phyloP scores from a whole-genome alignment of 192 early-diverging fungal genomes.

The Backusella australiensis region DNA sequence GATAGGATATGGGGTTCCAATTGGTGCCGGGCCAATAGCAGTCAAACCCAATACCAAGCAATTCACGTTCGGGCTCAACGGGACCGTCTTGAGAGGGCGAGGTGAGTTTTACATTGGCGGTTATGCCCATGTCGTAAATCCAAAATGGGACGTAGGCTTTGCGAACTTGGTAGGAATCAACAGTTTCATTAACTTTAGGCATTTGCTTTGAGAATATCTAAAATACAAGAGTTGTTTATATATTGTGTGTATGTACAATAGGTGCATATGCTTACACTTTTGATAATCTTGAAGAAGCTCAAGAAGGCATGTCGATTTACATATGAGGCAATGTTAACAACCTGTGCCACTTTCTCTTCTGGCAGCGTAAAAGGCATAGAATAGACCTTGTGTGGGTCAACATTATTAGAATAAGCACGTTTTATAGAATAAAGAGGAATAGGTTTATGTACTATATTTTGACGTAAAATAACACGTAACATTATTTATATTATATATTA shows the following conservation, averaged over 20 bases:
- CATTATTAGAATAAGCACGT: not conserved
- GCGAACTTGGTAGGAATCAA: constrained; percentile 18
- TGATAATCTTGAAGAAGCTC: constrained; percentile 32
- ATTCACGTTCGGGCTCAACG: not conserved
- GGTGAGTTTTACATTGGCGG: not conserved
- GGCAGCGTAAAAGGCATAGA: constrained; percentile 33
- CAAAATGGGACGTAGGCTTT: constrained; percentile 34
- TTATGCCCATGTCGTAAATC: constrained; percentile 30
- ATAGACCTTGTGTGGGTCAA: constrained; percentile 26
- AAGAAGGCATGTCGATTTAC: constrained; percentile 22
- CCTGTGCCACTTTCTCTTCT: constrained; percentile 17
- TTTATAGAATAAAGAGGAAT: not conserved
- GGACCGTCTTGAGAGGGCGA: not conserved
- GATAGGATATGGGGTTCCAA: constrained; percentile 27
- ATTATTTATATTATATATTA: not conserved
- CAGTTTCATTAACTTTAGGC: constrained; percentile 17
- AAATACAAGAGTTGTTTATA: not conserved
- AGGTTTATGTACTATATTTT: not conserved
- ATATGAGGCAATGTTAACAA: constrained; percentile 23
- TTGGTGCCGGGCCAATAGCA: constrained; percentile 33
- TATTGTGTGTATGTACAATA: not conserved
- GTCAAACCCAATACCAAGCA: constrained; percentile 26
- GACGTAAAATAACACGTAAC: not conserved
- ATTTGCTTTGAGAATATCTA: constrained; percentile 24
- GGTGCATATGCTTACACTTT: constrained; percentile 12